A percentile compares a stretch with the other conserved stretches of the same genome.
Conservation (phyloP, 345 rosid genomes). For the Laguncularia racemosa region DNA sequence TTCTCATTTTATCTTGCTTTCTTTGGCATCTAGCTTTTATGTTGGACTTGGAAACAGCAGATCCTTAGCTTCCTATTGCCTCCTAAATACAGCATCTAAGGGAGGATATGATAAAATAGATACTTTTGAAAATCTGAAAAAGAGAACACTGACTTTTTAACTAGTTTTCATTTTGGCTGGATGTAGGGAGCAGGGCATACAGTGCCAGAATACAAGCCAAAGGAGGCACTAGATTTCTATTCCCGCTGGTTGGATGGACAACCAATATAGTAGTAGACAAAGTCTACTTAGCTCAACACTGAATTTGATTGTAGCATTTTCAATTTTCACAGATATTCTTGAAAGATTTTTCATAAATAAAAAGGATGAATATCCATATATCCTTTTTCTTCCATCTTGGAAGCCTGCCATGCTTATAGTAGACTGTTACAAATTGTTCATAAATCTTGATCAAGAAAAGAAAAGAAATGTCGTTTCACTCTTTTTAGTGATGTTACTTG, state of each 20-base stretch:
- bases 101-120: too few relatives aligned
- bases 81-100: neutral
- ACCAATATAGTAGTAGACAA: conserved; percentile 19
- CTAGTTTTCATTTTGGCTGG: conserved; percentile 3
- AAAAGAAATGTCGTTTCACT: too few relatives aligned
- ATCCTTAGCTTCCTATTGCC: neutral
- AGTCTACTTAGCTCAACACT: too few relatives aligned
- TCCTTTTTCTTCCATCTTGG: too few relatives aligned
- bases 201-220: conserved; percentile 76
- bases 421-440: too few relatives aligned
- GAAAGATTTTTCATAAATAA: too few relatives aligned
- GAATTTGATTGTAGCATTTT: too few relatives aligned
- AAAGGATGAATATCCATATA: too few relatives aligned
- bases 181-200: conserved; percentile 82
- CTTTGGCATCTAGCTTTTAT: neutral
- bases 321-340: too few relatives aligned
- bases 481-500: too few relatives aligned
- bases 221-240: conserved; percentile 61
- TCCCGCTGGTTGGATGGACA: conserved; percentile 54
- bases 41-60: neutral
- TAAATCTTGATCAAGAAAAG: too few relatives aligned
- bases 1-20: conserved; percentile 3
- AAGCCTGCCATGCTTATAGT: too few relatives aligned
- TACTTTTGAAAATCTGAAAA: neutral
- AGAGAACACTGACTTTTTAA: neutral